Evolutionary conservation across 208 protist species (phyloP).

Genomic region (Crithidia expoeki): DNA sequence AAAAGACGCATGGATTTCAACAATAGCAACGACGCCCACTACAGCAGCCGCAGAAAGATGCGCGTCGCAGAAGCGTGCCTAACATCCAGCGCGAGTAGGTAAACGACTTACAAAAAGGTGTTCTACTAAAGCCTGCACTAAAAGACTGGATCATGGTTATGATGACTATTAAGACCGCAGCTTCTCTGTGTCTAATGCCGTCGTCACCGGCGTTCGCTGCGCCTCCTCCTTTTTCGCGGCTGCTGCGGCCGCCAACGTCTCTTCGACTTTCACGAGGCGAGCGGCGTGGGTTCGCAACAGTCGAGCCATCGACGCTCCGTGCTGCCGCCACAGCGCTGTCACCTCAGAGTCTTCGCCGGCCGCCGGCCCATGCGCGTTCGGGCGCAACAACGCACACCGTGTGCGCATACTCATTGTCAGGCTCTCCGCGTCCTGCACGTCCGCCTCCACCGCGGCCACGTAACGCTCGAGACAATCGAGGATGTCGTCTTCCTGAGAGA

Average conservation of each 20-base stretch:
- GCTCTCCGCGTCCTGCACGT: constrained; percentile 29
- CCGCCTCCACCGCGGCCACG: constrained; percentile 37
- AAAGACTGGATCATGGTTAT: too few species aligned
- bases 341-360: constrained; percentile 28
- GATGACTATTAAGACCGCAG: too few species aligned
- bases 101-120: too few species aligned
- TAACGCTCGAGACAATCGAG: constrained; percentile 45
- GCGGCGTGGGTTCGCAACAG: constrained; percentile 43
- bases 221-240: not conserved
- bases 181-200: not conserved
- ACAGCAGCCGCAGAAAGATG: too few species aligned
- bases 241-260: not conserved
- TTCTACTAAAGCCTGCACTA: too few species aligned
- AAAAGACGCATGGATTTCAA: too few species aligned
- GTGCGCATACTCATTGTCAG: constrained; percentile 13
- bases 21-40: too few species aligned
- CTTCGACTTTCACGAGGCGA: constrained; percentile 29
- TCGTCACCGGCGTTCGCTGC: not conserved
- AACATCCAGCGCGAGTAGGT: too few species aligned
- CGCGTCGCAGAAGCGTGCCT: too few species aligned
- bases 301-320: constrained; percentile 31
- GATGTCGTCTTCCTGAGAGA: constrained; percentile 50
- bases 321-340: constrained; percentile 20
- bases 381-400: constrained; percentile 41
- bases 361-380: constrained; percentile 3